These are phyloP conservation scores for Pecoramyces ruminantium DNA, from an alignment of 192 early-diverging fungal genomes.

Conservation along the genomic window DNA sequence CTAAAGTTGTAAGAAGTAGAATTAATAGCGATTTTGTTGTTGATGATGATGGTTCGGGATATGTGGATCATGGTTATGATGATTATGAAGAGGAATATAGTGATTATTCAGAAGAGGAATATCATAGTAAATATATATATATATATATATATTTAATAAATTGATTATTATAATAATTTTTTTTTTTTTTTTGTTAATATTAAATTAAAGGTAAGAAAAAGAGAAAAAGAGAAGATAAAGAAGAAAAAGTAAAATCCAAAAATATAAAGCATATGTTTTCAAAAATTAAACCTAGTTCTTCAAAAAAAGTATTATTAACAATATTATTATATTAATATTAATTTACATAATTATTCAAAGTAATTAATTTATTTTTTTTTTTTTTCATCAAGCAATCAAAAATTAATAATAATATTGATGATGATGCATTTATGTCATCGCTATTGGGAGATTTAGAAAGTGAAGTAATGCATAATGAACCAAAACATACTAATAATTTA, in stretches of 20 bases:
- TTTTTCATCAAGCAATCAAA: not conserved
- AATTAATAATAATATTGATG: not conserved
- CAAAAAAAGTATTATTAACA: not conserved
- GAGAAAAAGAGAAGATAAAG: conserved; percentile 1
- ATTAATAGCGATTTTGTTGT: not conserved
- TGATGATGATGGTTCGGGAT: conserved; percentile 2
- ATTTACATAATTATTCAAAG: no score
- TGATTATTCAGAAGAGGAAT: not conserved
- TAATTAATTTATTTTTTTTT: no score
- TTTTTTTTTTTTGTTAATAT: no score
- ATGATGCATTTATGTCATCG: conserved; percentile 11
- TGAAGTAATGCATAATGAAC: not conserved
- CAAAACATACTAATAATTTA: not conserved
- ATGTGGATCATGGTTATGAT: conserved; percentile 1
- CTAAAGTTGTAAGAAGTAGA: not conserved
- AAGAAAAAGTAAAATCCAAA: not conserved
- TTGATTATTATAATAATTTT: no score
- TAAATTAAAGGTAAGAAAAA: not conserved
- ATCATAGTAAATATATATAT: not conserved
- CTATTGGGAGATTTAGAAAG: not conserved
- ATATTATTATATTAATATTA: no score
- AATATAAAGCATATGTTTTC: not conserved
- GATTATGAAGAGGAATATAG: not conserved
- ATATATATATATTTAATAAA: no score
- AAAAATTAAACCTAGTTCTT: not conserved